Evolutionary conservation across 805 yeast genomes (phyloP).

Genomic region (Candida lessepsii): DNA sequence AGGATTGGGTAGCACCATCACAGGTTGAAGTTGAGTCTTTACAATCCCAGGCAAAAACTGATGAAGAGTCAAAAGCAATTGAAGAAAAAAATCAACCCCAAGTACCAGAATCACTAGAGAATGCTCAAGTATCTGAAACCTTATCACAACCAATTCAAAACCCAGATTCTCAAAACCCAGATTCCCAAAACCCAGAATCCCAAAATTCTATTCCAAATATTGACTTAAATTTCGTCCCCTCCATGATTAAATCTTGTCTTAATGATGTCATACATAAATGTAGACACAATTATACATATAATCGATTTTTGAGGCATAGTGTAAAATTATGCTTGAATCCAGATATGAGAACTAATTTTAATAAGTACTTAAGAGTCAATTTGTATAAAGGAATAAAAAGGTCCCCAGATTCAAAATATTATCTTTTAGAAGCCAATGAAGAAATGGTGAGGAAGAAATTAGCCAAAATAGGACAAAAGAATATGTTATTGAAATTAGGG

Average conservation of each 20-base stretch:
- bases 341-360: constrained; percentile 1
- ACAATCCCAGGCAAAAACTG: too few relatives aligned
- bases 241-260: background rate
- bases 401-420: background rate
- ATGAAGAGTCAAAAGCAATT: too few relatives aligned
- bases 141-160: too few relatives aligned
- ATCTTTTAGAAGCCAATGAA: constrained; percentile 2
- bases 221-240: constrained; percentile 7
- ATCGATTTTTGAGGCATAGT: constrained; percentile 9
- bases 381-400: constrained; percentile 3
- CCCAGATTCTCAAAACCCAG: too few relatives aligned
- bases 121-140: too few relatives aligned
- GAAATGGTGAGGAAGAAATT: constrained; percentile 3
- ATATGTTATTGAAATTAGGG: background rate
- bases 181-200: background rate
- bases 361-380: constrained; percentile 7
- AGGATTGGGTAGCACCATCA: background rate
- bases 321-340: constrained; percentile 9
- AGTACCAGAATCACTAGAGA: too few relatives aligned
- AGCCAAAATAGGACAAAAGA: background rate
- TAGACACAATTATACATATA: background rate
- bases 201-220: background rate
- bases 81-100: too few relatives aligned
- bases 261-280: constrained; percentile 9
- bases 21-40: too few relatives aligned